These are phyloP conservation scores for Blastocystis sp. DNA, from an alignment of 352 stramenopile species.

Conservation along the genomic window DNA sequence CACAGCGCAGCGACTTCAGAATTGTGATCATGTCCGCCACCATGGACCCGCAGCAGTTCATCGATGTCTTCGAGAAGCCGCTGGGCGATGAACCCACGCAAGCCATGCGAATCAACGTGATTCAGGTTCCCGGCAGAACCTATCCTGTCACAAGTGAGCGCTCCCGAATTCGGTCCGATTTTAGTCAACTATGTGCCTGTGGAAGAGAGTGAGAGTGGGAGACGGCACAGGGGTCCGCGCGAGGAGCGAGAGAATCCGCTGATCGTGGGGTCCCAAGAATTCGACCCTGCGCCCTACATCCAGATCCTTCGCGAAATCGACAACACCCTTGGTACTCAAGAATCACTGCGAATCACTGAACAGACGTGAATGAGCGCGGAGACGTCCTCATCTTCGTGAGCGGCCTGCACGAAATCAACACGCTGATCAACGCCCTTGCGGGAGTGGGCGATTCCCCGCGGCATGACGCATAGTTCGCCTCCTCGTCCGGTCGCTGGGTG, in stretches of 20 bases:
- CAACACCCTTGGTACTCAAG: background rate
- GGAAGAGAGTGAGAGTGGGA: background rate
- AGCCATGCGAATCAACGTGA: background rate
- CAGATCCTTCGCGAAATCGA: constrained; percentile 51
- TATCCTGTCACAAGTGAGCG: constrained; percentile 38
- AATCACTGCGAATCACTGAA: background rate
- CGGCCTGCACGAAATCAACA: constrained; percentile 59
- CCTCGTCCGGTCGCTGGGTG: constrained; percentile 50
- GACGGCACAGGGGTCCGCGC: background rate
- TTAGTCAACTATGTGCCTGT: constrained; percentile 42
- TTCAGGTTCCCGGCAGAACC: constrained; percentile 35
- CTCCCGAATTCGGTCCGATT: background rate
- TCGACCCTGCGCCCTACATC: constrained; percentile 52
- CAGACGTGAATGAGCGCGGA: constrained; percentile 59
- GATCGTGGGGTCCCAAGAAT: background rate
- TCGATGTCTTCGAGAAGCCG: constrained; percentile 84
- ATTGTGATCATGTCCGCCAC: constrained; percentile 72
- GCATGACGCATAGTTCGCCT: constrained; percentile 21
- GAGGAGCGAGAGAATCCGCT: constrained; percentile 36
- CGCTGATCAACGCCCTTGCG: constrained; percentile 23
- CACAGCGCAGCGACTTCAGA: constrained; percentile 84
- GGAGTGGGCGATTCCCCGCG: background rate
- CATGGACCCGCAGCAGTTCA: constrained; percentile 94
- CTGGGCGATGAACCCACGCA: background rate
- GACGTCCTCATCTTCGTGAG: constrained; percentile 62